A percentile compares a stretch with the other conserved stretches of the same genome.
phyloP scores from a whole-genome alignment of 345 rosid genomes.

The Citrus trifoliata region DNA sequence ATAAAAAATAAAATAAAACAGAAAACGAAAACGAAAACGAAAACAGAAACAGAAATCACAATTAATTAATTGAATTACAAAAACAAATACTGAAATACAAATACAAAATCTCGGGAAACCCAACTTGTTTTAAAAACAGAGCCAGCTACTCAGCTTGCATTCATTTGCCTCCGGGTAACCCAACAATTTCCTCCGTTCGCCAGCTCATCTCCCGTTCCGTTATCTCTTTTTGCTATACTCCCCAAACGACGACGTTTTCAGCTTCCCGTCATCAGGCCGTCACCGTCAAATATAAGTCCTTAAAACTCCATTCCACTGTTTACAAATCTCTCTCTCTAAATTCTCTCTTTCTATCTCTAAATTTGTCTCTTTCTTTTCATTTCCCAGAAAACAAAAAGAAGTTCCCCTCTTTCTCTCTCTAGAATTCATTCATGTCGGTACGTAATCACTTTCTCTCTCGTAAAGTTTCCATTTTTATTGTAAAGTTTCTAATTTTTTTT shows the following conservation, averaged over 20 bases:
- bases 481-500: neutral
- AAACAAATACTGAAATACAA: neutral
- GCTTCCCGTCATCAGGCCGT: neutral
- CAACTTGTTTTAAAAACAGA: constrained; percentile 22
- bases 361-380: constrained; percentile 7
- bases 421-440: constrained; percentile 60
- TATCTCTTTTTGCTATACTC: neutral
- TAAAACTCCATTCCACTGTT: neutral
- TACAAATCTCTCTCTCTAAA: constrained; percentile 1
- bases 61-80: neutral
- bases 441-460: constrained; percentile 21
- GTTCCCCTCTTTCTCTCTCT: constrained; percentile 16
- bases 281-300: constrained; percentile 26
- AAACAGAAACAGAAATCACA: neutral
- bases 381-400: neutral
- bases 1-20: too few species aligned
- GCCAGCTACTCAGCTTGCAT: constrained; percentile 41
- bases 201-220: constrained; percentile 42
- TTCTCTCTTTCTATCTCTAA: constrained; percentile 17
- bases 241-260: constrained; percentile 18
- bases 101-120: neutral
- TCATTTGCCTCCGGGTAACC: constrained; percentile 29
- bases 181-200: constrained; percentile 45
- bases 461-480: constrained; percentile 4
- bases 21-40: neutral